These are phyloP conservation scores for Plasmodiophora brassicae DNA, from an alignment of 208 protist genomes.

Conservation along the genomic window DNA sequence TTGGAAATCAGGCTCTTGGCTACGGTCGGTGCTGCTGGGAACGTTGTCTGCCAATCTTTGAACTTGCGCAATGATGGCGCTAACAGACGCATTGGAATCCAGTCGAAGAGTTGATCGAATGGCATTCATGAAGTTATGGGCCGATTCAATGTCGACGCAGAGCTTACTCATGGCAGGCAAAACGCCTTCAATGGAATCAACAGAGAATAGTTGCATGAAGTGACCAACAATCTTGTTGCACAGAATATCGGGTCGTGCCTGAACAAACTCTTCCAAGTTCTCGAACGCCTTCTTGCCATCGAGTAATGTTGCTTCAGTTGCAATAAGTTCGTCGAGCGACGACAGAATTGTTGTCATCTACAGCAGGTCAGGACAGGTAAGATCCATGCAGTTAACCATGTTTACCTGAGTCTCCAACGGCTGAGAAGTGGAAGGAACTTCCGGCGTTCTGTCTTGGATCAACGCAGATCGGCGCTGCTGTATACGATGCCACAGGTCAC, in stretches of 20 bases:
- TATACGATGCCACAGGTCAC: not conserved
- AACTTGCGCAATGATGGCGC: not conserved
- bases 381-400: not conserved
- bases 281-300: not conserved
- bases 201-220: constrained; percentile 5
- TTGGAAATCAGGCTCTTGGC: not conserved
- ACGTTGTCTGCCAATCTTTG: not conserved
- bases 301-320: not conserved
- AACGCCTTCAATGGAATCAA: constrained; percentile 22
- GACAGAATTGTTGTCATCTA: not conserved
- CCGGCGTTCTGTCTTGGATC: too few relatives aligned
- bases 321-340: not conserved
- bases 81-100: not conserved
- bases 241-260: not conserved
- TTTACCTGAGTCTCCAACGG: not conserved
- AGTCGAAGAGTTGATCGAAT: not conserved
- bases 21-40: not conserved
- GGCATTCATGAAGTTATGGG: not conserved
- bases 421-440: not conserved
- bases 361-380: not conserved
- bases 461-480: not conserved
- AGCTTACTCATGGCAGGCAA: not conserved
- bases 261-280: not conserved
- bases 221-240: constrained; percentile 13
- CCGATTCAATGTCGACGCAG: constrained; percentile 21